Evolutionary conservation across 306 rosid genomes (phyloP).

Genomic region (Carpinus viminea): DNA sequence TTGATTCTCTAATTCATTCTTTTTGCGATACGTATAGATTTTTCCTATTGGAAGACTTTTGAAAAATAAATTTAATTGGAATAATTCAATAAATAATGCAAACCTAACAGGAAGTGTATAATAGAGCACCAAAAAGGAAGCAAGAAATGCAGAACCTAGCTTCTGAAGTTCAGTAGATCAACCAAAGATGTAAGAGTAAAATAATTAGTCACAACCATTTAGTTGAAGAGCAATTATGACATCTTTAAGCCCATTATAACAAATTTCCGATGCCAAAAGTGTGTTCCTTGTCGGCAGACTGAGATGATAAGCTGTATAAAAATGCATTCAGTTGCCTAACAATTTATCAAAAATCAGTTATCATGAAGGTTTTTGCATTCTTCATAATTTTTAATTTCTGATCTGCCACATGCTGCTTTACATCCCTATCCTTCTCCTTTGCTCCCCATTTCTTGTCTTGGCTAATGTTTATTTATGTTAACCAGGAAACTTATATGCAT

Average conservation of each 20-base stretch:
- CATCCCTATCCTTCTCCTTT: background rate
- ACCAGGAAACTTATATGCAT: slow-evolving; percentile 82
- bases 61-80: no score
- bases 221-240: background rate
- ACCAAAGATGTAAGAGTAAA: background rate
- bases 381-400: slow-evolving; percentile 17
- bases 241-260: background rate
- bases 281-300: background rate
- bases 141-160: background rate
- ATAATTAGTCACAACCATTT: background rate
- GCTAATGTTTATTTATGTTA: slow-evolving; percentile 19
- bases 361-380: background rate
- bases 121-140: background rate
- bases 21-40: no score
- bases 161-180: background rate
- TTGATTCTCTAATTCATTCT: background rate
- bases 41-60: no score
- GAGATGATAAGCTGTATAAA: background rate
- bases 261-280: background rate
- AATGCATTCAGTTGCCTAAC: background rate
- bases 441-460: background rate
- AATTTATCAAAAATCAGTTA: background rate
- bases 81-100: background rate
- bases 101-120: background rate
- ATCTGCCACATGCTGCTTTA: slow-evolving; percentile 10